These are phyloP conservation scores for Candida succiphila DNA, from an alignment of 805 yeast genomes.

Conservation along the genomic window DNA sequence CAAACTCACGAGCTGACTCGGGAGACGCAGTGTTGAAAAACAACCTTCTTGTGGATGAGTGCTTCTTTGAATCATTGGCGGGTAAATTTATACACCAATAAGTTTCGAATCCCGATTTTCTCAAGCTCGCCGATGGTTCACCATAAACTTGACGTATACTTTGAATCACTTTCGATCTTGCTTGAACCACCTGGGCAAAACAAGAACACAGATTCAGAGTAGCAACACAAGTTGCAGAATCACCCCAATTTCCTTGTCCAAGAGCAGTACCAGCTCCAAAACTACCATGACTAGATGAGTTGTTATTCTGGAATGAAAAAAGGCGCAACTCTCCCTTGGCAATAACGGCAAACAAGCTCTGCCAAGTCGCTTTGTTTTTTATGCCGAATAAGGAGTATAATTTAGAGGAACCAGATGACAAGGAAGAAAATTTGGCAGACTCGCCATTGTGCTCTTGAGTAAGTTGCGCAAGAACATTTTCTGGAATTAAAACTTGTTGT, in stretches of 20 bases:
- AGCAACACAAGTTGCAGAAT: slow-evolving; percentile 49
- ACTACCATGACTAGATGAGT: slow-evolving; percentile 4
- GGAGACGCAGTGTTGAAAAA: slow-evolving; percentile 58
- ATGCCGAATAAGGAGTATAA: neutral
- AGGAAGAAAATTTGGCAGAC: neutral
- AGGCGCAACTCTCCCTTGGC: slow-evolving; percentile 56
- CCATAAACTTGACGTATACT: slow-evolving; percentile 7
- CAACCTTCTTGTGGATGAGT: slow-evolving; percentile 25
- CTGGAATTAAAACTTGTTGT: slow-evolving; percentile 24
- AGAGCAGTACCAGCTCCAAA: slow-evolving; percentile 5
- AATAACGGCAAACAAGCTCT: slow-evolving; percentile 52
- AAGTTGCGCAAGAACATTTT: slow-evolving; percentile 25
- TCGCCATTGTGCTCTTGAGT: slow-evolving; percentile 4
- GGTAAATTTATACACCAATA: slow-evolving; percentile 53
- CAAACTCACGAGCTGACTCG: slow-evolving; percentile 60
- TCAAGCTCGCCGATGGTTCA: slow-evolving; percentile 14
- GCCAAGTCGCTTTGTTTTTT: slow-evolving; percentile 23
- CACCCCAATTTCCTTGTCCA: slow-evolving; percentile 61
- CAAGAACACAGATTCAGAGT: slow-evolving; percentile 42
- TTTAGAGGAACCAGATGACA: neutral
- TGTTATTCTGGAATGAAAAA: slow-evolving; percentile 34
- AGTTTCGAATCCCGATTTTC: slow-evolving; percentile 24
- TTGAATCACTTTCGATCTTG: slow-evolving; percentile 13
- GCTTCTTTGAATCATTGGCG: slow-evolving; percentile 20
- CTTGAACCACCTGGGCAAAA: slow-evolving; percentile 35